phyloP scores from a whole-genome alignment of 2,329 filamentous ascomycete species.

The Tolypocladium guangdongense region DNA sequence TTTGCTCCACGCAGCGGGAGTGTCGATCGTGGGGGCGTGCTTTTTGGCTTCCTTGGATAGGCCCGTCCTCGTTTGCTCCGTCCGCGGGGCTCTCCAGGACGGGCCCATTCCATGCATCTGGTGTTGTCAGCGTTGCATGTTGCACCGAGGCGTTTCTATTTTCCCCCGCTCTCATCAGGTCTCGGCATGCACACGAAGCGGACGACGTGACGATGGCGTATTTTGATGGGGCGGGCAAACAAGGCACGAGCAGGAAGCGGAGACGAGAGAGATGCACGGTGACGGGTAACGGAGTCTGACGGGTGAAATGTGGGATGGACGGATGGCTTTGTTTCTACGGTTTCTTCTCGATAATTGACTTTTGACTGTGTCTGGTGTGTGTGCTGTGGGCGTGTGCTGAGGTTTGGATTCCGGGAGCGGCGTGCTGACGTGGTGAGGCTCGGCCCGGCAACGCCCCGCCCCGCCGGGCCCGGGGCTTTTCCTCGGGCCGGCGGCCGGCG shows the following conservation, averaged over 20 bases:
- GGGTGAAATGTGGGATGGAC: not conserved
- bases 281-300: no score
- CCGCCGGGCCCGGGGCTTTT: not conserved
- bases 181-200: slow-evolving; percentile 5
- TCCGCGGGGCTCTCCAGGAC: not conserved
- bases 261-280: no score
- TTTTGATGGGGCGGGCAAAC: slow-evolving; percentile 5
- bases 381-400: not conserved
- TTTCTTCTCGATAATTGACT: not conserved
- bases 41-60: not conserved
- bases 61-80: not conserved
- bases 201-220: slow-evolving; percentile 9
- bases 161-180: not conserved
- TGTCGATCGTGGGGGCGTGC: not conserved
- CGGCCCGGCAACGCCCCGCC: not conserved
- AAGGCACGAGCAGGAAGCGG: not conserved
- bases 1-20: not conserved
- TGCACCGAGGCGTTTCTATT: not conserved
- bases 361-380: not conserved
- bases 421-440: no score
- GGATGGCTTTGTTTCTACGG: not conserved
- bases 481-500: no score
- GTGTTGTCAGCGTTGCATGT: not conserved
- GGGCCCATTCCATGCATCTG: not conserved
- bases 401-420: no score